Percentiles rank a stretch among this genome's conserved stretches.
Evolutionary conservation across 2,329 filamentous ascomycete species (phyloP).

Genomic region (Pezicula rhizophila): DNA sequence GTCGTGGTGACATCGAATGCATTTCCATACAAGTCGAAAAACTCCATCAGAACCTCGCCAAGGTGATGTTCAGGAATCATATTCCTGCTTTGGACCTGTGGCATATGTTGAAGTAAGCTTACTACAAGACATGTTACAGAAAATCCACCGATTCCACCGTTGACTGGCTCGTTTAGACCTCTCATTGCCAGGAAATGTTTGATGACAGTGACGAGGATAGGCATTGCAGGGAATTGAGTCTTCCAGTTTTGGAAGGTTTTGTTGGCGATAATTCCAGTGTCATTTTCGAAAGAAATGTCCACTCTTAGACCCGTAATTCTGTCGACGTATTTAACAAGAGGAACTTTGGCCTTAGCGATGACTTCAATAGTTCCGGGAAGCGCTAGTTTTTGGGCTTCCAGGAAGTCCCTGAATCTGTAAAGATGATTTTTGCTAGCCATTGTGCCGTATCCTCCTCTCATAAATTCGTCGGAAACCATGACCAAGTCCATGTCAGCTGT

Average conservation of each 20-base stretch:
- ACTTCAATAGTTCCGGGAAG: conserved; percentile 54
- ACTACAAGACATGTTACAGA: conserved; percentile 90
- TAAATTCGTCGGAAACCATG: conserved; percentile 58
- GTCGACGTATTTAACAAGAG: conserved; percentile 88
- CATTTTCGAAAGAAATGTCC: conserved; percentile 92
- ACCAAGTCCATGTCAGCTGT: conserved; percentile 94
- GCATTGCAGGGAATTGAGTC: conserved; percentile 73
- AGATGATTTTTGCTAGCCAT: conserved; percentile 37
- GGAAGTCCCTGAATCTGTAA: conserved; percentile 54
- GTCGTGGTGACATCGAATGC: conserved; percentile 64
- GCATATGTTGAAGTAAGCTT: conserved; percentile 77
- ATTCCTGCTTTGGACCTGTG: conserved; percentile 57
- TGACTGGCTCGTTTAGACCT: conserved; percentile 84
- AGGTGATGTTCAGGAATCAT: conserved; percentile 61
- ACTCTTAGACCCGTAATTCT: conserved; percentile 71
- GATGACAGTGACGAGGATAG: conserved; percentile 75
- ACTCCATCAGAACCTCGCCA: conserved; percentile 77
- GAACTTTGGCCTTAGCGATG: conserved; percentile 74
- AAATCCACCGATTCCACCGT: conserved; percentile 88
- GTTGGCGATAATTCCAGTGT: conserved; percentile 73
- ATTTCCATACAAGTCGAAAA: conserved; percentile 85
- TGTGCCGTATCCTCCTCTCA: conserved; percentile 43
- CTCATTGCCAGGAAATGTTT: conserved; percentile 92
- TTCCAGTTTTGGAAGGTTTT: conserved; percentile 79
- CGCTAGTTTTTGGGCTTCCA: conserved; percentile 52